phyloP scores from a whole-genome alignment of 2,329 filamentous ascomycete species.

The Hypoxylon sp. region DNA sequence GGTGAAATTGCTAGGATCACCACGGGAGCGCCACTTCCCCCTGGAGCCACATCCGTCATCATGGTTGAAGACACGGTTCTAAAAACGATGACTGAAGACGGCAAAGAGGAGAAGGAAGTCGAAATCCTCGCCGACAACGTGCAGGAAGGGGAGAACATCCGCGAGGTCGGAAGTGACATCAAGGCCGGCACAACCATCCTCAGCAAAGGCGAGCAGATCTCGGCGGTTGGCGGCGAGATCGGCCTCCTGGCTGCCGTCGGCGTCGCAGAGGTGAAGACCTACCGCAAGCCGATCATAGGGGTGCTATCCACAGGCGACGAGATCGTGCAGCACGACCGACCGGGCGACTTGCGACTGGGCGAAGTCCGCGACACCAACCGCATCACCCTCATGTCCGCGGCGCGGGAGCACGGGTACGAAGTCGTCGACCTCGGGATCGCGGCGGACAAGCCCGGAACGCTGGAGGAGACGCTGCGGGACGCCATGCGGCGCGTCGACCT shows the following conservation, averaged over 20 bases:
- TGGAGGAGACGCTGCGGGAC: constrained; percentile 80
- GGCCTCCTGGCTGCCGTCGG: constrained; percentile 89
- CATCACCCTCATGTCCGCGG: constrained; percentile 83
- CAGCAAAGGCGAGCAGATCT: constrained; percentile 80
- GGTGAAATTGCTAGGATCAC: constrained; percentile 91
- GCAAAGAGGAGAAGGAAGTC: constrained; percentile 84
- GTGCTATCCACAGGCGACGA: constrained; percentile 96
- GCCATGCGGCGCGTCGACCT: constrained; percentile 80
- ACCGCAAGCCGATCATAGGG: constrained; percentile 79
- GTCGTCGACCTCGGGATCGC: constrained; percentile 88
- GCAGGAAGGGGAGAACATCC: constrained; percentile 82
- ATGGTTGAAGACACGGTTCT: constrained; percentile 96
- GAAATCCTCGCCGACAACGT: constrained; percentile 84
- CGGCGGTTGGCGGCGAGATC: constrained; percentile 87
- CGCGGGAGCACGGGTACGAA: constrained; percentile 76
- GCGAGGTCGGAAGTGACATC: constrained; percentile 91
- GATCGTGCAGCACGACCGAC: constrained; percentile 77
- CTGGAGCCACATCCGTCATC: constrained; percentile 87
- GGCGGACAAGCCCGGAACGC: constrained; percentile 72
- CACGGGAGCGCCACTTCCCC: constrained; percentile 89
- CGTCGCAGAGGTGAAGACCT: constrained; percentile 73
- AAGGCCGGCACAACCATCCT: constrained; percentile 74
- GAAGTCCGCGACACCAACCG: constrained; percentile 95
- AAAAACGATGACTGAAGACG: constrained; percentile 77
- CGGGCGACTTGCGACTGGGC: constrained; percentile 72